Percentiles rank a stretch among this genome's conserved stretches.
phyloP scores from a whole-genome alignment of 306 rosid species.

The Corylus heterophylla region DNA sequence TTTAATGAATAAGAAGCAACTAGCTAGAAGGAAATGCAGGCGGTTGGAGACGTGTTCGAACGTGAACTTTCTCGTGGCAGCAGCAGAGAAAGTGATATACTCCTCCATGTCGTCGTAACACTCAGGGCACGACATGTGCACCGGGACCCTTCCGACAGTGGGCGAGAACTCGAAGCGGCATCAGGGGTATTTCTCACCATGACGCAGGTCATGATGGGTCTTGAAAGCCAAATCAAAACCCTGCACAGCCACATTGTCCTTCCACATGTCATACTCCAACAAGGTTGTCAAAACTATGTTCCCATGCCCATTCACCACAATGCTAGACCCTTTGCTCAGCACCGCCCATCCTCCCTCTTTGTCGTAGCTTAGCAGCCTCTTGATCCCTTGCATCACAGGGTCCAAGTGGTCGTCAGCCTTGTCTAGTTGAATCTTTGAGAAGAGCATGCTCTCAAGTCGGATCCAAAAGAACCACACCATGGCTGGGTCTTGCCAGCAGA shows the following conservation, averaged over 20 bases:
- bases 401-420: conserved; percentile 36
- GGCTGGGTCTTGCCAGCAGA: conserved; percentile 48
- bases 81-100: conserved; percentile 57
- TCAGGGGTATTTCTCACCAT: conserved; percentile 32
- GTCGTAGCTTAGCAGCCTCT: conserved; percentile 55
- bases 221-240: conserved; percentile 47
- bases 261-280: conserved; percentile 51
- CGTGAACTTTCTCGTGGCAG: conserved; percentile 43
- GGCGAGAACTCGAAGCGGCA: conserved; percentile 46
- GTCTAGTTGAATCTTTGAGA: conserved; percentile 55
- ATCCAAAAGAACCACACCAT: conserved; percentile 75
- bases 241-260: conserved; percentile 23
- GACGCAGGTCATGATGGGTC: conserved; percentile 35
- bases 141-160: conserved; percentile 41
- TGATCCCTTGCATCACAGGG: conserved; percentile 49
- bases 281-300: conserved; percentile 31
- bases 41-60: too few relatives aligned
- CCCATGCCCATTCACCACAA: conserved; percentile 52
- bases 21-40: neutral
- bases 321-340: conserved; percentile 42
- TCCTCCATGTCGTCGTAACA: conserved; percentile 49
- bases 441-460: conserved; percentile 62
- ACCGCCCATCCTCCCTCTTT: conserved; percentile 51
- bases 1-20: too few relatives aligned
- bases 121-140: conserved; percentile 45